Conservation (phyloP, 352 stramenopile genomes). For the Halophytophthora polymorphica region DNA sequence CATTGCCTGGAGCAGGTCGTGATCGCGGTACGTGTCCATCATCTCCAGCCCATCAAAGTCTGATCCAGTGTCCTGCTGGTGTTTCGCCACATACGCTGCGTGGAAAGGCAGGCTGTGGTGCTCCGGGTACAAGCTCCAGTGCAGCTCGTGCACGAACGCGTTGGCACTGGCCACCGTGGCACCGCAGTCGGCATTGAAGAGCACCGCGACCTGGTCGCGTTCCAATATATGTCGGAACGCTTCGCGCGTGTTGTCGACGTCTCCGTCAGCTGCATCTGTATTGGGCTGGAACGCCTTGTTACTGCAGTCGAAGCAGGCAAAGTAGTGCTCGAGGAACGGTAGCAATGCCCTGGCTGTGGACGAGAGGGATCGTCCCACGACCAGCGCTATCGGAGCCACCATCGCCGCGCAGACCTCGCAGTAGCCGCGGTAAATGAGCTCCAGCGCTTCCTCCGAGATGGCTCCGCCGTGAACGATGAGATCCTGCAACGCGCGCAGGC, state of each 20-base stretch:
- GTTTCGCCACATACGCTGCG: conserved; percentile 14
- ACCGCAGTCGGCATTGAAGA: conserved; percentile 34
- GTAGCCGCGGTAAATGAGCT: conserved; percentile 29
- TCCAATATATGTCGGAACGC: conserved; percentile 7
- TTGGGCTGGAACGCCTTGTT: conserved; percentile 3
- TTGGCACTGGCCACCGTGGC: conserved; percentile 25
- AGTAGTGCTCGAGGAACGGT: conserved; percentile 21
- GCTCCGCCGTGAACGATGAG: conserved; percentile 4
- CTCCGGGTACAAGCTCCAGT: conserved; percentile 26
- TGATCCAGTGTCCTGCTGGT: not conserved
- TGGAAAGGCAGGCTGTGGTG: conserved; percentile 23
- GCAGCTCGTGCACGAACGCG: conserved; percentile 28
- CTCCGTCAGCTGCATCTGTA: not conserved
- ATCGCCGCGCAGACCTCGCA: conserved; percentile 16
- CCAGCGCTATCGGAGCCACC: conserved; percentile 19
- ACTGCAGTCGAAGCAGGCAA: conserved; percentile 22
- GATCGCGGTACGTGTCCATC: conserved; percentile 12
- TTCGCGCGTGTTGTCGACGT: conserved; percentile 3
- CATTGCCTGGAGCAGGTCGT: conserved; percentile 24
- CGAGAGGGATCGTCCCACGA: conserved; percentile 11
- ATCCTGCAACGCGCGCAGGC: conserved; percentile 13
- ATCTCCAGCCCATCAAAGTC: not conserved
- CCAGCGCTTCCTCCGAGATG: conserved; percentile 4
- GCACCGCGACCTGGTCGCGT: conserved; percentile 18
- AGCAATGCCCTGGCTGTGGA: conserved; percentile 3